A percentile compares a stretch with the other conserved stretches of the same genome.
phyloP scores from a whole-genome alignment of 768 basidiomycete genomes.

The Tylopilus vinaceipallidus region DNA sequence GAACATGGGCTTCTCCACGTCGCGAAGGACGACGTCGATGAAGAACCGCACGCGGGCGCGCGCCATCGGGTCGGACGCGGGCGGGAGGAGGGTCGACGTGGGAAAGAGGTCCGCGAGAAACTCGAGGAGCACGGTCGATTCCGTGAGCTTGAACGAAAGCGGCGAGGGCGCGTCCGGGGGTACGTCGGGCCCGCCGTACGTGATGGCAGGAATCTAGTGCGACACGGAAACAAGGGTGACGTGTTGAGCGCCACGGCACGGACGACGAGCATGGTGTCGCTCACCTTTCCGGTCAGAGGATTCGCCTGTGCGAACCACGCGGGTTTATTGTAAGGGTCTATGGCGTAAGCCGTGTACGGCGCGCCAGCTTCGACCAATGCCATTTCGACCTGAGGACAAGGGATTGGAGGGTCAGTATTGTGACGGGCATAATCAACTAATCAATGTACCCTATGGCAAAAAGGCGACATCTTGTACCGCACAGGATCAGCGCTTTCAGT shows the following conservation, averaged over 20 bases:
- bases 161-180: constrained; percentile 55
- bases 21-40: constrained; percentile 49
- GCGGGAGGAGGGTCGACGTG: constrained; percentile 45
- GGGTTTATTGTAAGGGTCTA: constrained; percentile 62
- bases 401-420: background rate
- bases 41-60: constrained; percentile 63
- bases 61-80: constrained; percentile 33
- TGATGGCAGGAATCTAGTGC: constrained; percentile 51
- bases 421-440: background rate
- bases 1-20: constrained; percentile 37
- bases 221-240: too few species aligned
- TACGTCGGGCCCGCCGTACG: constrained; percentile 57
- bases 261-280: background rate
- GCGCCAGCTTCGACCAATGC: constrained; percentile 55
- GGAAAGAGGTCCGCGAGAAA: constrained; percentile 61
- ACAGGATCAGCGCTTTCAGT: background rate
- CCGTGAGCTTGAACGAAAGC: constrained; percentile 56
- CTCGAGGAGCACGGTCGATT: constrained; percentile 62
- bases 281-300: constrained; percentile 56
- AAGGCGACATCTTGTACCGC: constrained; percentile 47
- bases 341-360: constrained; percentile 47
- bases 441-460: constrained; percentile 46
- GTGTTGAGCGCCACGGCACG: too few species aligned
- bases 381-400: constrained; percentile 49
- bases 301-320: constrained; percentile 67